Conservation (phyloP, 2,329 filamentous ascomycete genomes). For the Hypoxylon sp. region DNA sequence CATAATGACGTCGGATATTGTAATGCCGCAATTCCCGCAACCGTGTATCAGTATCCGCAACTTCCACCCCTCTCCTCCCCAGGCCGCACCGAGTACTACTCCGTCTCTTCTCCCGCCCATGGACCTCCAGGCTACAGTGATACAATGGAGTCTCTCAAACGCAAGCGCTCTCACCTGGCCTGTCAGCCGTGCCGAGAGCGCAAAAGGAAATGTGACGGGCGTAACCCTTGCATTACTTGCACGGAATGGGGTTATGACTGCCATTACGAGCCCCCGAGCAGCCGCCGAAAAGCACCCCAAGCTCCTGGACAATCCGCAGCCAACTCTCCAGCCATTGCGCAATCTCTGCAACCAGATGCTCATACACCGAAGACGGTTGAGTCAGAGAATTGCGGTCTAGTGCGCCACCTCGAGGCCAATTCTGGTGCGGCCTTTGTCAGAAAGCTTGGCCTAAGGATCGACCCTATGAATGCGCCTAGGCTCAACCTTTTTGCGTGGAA, state of each 20-base stretch:
- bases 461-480: slow-evolving; percentile 6
- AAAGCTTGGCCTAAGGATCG: neutral
- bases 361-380: neutral
- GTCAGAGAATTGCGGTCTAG: neutral
- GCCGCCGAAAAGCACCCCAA: neutral
- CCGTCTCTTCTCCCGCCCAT: neutral
- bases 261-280: neutral
- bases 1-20: neutral
- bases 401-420: neutral
- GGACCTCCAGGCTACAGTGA: neutral
- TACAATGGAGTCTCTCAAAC: slow-evolving; percentile 1
- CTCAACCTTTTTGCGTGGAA: slow-evolving; percentile 11
- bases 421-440: slow-evolving; percentile 1
- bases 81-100: neutral
- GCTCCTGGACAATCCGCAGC: neutral
- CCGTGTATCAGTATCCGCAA: neutral
- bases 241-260: slow-evolving; percentile 10
- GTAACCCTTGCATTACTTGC: slow-evolving; percentile 4
- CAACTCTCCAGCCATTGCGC: neutral
- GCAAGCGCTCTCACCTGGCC: slow-evolving; percentile 3
- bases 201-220: slow-evolving; percentile 4
- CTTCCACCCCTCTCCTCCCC: neutral
- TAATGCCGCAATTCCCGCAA: neutral
- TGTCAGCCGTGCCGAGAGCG: slow-evolving; percentile 6
- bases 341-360: neutral